Conservation (phyloP, 2,329 filamentous ascomycete genomes). For the Ilyonectria mors-panacis region DNA sequence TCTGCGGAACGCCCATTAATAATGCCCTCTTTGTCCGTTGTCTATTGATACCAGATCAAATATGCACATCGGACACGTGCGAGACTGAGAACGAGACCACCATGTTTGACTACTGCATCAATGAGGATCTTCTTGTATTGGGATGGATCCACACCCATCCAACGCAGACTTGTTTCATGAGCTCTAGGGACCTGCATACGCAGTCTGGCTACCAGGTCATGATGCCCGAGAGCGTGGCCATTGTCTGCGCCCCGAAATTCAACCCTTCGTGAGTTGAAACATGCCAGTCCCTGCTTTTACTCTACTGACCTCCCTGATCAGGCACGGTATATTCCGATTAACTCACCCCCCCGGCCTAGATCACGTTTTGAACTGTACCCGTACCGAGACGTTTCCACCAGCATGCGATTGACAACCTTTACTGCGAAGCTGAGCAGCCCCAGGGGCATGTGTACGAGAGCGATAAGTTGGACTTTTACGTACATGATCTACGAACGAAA, state of each 20-base stretch:
- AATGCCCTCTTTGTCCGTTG: slow-evolving; percentile 94
- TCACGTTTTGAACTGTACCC: slow-evolving; percentile 84
- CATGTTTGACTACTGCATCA: slow-evolving; percentile 91
- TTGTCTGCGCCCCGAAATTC: slow-evolving; percentile 92
- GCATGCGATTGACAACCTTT: slow-evolving; percentile 76
- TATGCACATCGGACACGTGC: slow-evolving; percentile 91
- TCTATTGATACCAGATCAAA: slow-evolving; percentile 92
- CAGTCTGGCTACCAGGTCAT: slow-evolving; percentile 96
- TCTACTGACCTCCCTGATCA: slow-evolving; percentile 52
- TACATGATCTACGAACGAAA: slow-evolving; percentile 66
- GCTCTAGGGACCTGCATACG: slow-evolving; percentile 92
- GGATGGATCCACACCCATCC: slow-evolving; percentile 99
- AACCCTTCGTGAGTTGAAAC: slow-evolving; percentile 76
- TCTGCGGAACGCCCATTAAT: slow-evolving; percentile 91
- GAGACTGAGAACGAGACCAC: slow-evolving; percentile 90
- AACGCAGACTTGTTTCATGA: slow-evolving; percentile 98
- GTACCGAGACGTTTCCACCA: slow-evolving; percentile 92
- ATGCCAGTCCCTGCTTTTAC: neutral
- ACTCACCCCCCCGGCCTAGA: slow-evolving; percentile 93
- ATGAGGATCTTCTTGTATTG: slow-evolving; percentile 85
- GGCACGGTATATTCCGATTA: slow-evolving; percentile 92
- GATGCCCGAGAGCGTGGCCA: slow-evolving; percentile 95
- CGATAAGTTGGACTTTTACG: slow-evolving; percentile 73
- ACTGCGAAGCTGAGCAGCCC: slow-evolving; percentile 80
- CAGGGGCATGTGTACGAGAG: slow-evolving; percentile 79